phyloP scores from a whole-genome alignment of 148 eudicot species.

The Cornus kousa region DNA sequence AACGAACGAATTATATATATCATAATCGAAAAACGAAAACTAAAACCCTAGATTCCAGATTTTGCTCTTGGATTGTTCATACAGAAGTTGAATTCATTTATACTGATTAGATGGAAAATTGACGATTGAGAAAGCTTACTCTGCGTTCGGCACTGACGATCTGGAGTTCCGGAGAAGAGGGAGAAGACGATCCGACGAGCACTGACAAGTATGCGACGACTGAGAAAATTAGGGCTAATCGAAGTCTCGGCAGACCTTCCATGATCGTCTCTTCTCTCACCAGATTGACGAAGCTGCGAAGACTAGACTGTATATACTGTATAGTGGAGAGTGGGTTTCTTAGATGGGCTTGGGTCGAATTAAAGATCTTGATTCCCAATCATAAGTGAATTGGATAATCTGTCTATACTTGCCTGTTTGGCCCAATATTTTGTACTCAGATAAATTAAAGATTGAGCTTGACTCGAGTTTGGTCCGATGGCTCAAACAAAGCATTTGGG shows the following conservation, averaged over 20 bases:
- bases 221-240: slow-evolving; percentile 27
- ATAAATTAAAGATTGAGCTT: too few species aligned
- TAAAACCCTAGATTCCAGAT: not conserved
- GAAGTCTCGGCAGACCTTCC: slow-evolving; percentile 31
- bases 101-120: not conserved
- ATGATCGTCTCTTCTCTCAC: slow-evolving; percentile 18
- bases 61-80: not conserved
- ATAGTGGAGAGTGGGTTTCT: not conserved
- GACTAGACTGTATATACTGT: not conserved
- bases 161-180: slow-evolving; percentile 47
- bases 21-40: too few species aligned
- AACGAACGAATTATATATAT: not conserved
- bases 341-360: not conserved
- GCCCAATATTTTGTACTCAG: not conserved
- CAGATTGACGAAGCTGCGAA: slow-evolving; percentile 7
- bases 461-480: too few species aligned
- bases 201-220: slow-evolving; percentile 23
- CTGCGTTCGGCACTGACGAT: slow-evolving; percentile 83
- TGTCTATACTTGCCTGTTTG: not conserved
- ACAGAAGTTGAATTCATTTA: not conserved
- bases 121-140: slow-evolving; percentile 32
- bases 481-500: too few species aligned
- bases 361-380: too few species aligned
- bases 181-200: slow-evolving; percentile 32
- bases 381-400: not conserved